Conservation (phyloP, 2,329 filamentous ascomycete species). For the Clarireedia homoeocarpa region DNA sequence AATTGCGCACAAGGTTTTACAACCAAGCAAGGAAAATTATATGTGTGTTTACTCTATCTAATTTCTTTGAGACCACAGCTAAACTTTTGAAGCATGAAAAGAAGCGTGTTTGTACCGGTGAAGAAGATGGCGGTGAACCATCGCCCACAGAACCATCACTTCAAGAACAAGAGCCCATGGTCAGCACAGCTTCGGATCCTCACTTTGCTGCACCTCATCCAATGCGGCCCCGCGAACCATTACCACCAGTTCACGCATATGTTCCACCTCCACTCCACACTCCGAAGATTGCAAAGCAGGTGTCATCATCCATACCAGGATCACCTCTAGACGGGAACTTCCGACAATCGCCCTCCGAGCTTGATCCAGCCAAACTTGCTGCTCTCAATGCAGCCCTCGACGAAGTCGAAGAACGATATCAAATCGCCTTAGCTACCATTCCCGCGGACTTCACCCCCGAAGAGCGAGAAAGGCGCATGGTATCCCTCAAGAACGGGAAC, state of each 20-base stretch:
- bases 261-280: conserved; percentile 12
- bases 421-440: conserved; percentile 10
- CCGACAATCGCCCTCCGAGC: conserved; percentile 18
- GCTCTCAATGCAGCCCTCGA: conserved; percentile 18
- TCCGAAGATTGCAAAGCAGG: conserved; percentile 5
- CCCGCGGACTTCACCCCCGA: not conserved
- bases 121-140: conserved; percentile 2
- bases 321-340: conserved; percentile 4
- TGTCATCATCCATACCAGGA: not conserved
- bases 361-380: conserved; percentile 15
- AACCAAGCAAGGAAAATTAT: conserved; percentile 16
- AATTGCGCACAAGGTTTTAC: conserved; percentile 15
- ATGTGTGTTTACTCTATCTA: conserved; percentile 12
- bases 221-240: not conserved
- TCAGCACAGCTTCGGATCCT: no score
- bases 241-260: not conserved
- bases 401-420: conserved; percentile 14
- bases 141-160: not conserved
- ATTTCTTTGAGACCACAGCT: not conserved
- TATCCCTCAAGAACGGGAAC: conserved; percentile 22
- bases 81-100: conserved; percentile 5
- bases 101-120: conserved; percentile 7
- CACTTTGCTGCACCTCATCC: not conserved
- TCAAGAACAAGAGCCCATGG: not conserved
- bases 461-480: conserved; percentile 10